A percentile compares a stretch with the other conserved stretches of the same genome.
phyloP scores from a whole-genome alignment of 176 grass and related monocot species.

The Phoenix roebelenii region DNA sequence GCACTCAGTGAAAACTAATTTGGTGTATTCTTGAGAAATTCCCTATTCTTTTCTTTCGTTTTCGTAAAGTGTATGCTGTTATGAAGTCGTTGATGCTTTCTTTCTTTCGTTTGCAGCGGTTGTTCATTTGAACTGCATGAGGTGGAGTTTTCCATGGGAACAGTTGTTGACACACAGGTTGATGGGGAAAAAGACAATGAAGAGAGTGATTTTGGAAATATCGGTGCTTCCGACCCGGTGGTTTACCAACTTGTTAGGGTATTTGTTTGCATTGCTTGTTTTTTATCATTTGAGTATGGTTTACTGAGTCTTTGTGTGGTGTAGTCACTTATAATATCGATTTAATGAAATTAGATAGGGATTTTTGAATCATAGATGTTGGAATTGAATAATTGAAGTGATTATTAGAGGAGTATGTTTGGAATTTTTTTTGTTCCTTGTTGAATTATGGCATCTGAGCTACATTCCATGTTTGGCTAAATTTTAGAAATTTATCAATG shows the following conservation, averaged over 20 bases:
- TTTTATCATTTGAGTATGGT: constrained; percentile 1
- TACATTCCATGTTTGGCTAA: too few relatives aligned
- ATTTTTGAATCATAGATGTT: too few relatives aligned
- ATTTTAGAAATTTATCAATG: too few relatives aligned
- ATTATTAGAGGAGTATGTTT: too few relatives aligned
- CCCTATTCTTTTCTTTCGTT: neutral
- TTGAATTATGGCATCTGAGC: too few relatives aligned
- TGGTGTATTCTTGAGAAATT: neutral
- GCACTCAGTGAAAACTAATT: neutral
- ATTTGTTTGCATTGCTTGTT: constrained; percentile 22
- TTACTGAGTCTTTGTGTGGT: constrained; percentile 12
- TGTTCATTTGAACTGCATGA: constrained; percentile 36
- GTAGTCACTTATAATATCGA: neutral
- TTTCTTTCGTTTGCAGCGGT: neutral
- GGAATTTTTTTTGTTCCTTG: too few relatives aligned
- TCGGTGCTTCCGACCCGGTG: constrained; percentile 45
- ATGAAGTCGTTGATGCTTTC: neutral
- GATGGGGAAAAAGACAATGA: constrained; percentile 38
- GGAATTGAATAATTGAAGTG: too few relatives aligned
- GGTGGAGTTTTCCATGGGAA: constrained; percentile 54
- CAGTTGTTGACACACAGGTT: constrained; percentile 16
- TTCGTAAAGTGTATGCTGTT: neutral
- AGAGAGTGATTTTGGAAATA: constrained; percentile 39
- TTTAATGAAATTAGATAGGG: too few relatives aligned
- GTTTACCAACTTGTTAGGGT: constrained; percentile 98